Evolutionary conservation across 2,329 filamentous ascomycete genomes (phyloP), one percentile per base, ranked within the genome.

Genomic region (Colletotrichum brevisporum): DNA sequence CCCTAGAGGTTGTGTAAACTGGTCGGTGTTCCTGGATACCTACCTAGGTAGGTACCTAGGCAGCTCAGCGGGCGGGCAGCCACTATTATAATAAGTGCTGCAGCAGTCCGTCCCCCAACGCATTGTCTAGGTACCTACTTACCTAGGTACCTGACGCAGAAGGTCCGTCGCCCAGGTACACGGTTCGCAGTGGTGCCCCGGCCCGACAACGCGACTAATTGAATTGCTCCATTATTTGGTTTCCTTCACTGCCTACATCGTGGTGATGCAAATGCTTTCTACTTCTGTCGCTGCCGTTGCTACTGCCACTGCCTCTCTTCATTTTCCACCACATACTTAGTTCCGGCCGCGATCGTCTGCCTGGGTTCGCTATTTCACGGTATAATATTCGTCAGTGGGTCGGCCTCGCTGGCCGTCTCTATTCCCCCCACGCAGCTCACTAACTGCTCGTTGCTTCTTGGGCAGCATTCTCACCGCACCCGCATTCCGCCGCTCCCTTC

Each of bases 391-490:
- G 31, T 36, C 31, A 8, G 31, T 36, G 10, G 31, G 31, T 36
- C 31, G 31, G 31, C 10, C 31, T 10, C 10, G 31, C 31, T 36
- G 31, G 31, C 31, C 31, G 6, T 36, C 31, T 36, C 31, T 36
- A 10, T 36, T 8, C 31, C 31, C 31, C 31, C 8, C 31, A 36
- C 31, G 31, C 31, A 36, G 31, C 54, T 65, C 21, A 41, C 61
- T 68, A 55, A 68, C n/a, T 59, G 36, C 18, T 52, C 31, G 47
- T 43, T 43, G 56, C 56, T 36, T 64, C 47, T 68, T 59, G 66
- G 54, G 66, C 61, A 68, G 66, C 61, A 62, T 31, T 69, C 55
- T 67, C 56, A 67, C 63, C 31, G 48, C 58, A 27, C 55, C 36
- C 21, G 39, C 43, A 26, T 58, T 26, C 55, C 18, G 39, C 31